Base-by-base conservation (phyloP, 2,329 filamentous ascomycete species). In the Cryphonectria naterciae region DNA sequence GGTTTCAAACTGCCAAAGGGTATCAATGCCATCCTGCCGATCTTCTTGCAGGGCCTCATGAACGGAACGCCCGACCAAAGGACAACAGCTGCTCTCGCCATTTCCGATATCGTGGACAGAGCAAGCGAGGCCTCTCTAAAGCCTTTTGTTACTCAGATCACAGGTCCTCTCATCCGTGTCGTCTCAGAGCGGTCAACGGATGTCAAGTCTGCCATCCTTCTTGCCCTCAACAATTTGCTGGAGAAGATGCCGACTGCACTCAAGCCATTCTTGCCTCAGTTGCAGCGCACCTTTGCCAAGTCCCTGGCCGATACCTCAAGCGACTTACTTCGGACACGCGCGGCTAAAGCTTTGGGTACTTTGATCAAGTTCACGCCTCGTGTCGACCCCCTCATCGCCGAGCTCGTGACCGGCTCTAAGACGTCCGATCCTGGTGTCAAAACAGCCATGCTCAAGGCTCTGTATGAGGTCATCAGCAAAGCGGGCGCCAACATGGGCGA, bases 41-140 rank as follows among this genome's bases (percentile, higher is more conserved):
- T 99, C 75, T 98, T 99, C 88, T 82, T 98, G 78, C 97, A 99
- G 79, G 96, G 96, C 82, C 87, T 99, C 75, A 97, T 99, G 92
- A 98, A 99, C 77, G 97, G 96, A 70, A 95, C 92, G 52, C 85
- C 93, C 22, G 96, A 99, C 6, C 96, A 99, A 83, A 89, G 95
- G 79, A 96, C 94, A 37, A 93, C 97, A 79, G 91, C 96, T 70
- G 96, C 97, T 62, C 86, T 98, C 73, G 96, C 93, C 70, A 97
- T 99, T 75, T 97, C 95, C 2, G 97, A 99, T 79, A 93, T 99
- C 75, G 92, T 98, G 74, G 96, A 98, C 82, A 91, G 96, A 70
- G 97, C 96, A 37, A 95, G 91, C 80, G 89, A 94, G 75, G 91
- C 94, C 71, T 91, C 95, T 28, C 85, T 99, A 73, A 97, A 96